These are phyloP conservation scores for Rhizoclosmatium globosum DNA, from an alignment of 192 early-diverging fungal species.

Conservation along the genomic window DNA sequence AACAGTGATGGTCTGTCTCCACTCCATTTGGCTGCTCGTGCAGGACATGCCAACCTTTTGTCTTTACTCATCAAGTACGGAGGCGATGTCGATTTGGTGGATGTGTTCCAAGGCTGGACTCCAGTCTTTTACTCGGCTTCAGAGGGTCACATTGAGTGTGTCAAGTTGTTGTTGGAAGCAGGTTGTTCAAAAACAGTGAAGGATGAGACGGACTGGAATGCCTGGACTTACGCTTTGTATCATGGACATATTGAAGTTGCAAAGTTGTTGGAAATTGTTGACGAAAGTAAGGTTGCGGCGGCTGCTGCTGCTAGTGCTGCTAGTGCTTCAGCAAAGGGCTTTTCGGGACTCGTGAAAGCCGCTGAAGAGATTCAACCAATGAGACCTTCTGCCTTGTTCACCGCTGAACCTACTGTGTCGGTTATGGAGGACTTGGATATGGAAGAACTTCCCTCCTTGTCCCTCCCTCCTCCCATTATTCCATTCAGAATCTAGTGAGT, in stretches of 20 bases:
- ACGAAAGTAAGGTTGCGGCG: not conserved
- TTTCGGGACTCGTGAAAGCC: conserved; percentile 11
- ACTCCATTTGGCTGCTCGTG: conserved; percentile 86
- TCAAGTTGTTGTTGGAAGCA: conserved; percentile 79
- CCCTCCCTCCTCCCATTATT: conserved; percentile 96
- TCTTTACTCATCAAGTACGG: conserved; percentile 76
- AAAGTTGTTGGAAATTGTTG: conserved; percentile 44
- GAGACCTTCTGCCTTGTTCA: conserved; percentile 57
- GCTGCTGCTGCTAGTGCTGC: not conserved
- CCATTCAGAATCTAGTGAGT: conserved; percentile 92
- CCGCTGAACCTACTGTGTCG: conserved; percentile 29
- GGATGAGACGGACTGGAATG: conserved; percentile 86
- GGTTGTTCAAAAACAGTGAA: conserved; percentile 75
- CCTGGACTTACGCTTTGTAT: conserved; percentile 83
- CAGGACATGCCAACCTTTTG: conserved; percentile 79
- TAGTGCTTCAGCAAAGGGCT: not conserved
- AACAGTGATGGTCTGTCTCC: conserved; percentile 83
- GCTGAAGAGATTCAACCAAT: conserved; percentile 52
- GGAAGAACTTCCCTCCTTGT: conserved; percentile 91
- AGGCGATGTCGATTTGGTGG: conserved; percentile 78
- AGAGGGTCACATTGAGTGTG: conserved; percentile 88
- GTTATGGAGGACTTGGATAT: conserved; percentile 74
- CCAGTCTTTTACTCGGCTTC: conserved; percentile 95
- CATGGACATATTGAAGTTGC: conserved; percentile 60
- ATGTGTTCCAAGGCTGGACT: conserved; percentile 95